Base-by-base conservation (phyloP, 2,329 filamentous ascomycete species). In the Huntiella moniliformis region DNA sequence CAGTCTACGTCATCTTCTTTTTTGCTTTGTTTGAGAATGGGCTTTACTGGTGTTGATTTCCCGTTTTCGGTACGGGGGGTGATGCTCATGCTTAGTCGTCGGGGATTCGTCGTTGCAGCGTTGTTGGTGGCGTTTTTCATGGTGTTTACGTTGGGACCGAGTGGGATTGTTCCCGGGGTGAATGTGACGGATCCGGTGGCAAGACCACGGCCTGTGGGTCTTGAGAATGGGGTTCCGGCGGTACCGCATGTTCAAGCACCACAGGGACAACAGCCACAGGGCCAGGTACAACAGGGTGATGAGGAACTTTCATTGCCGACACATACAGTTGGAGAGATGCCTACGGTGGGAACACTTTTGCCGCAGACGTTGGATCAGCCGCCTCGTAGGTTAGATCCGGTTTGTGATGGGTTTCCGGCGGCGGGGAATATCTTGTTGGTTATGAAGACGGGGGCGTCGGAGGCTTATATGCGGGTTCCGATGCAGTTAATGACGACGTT, bases 361-460 rank as follows among this genome's bases (percentile, higher is more conserved):
- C 35, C 43, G 11, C 35, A 43, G 17, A 49, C 44, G 6, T 37
- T 50, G 5, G 48, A 50, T 38, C 48, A 50, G 40, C 52, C 52
- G 3, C 53, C 48, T 45, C 52, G 45, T 5, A 51, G 47, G 18
- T 47, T 46, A 41, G 56, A 60, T 35, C 54, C 57, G 38, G 44
- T 57, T 4, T 66, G 63, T 56, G 58, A 56, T 16, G 50, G 53
- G 40, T 64, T 68, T 41, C 63, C 66, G 8, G 60, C 67, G 47
- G 64, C 62, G 8, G 63, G 63, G 38, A 63, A 64, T 51, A 60
- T 70, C 32, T 57, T 69, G 22, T 58, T 74, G 18, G 57, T 74
- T 40, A 65, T 76, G 57, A 74, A 74, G 58, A 75, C 72, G 3
- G 71, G 71, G 33, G 70, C 71, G 2, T 70, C 67, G 35, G 70